phyloP scores from a whole-genome alignment of 768 basidiomycete species.

The Xerocomellus intermedius region DNA sequence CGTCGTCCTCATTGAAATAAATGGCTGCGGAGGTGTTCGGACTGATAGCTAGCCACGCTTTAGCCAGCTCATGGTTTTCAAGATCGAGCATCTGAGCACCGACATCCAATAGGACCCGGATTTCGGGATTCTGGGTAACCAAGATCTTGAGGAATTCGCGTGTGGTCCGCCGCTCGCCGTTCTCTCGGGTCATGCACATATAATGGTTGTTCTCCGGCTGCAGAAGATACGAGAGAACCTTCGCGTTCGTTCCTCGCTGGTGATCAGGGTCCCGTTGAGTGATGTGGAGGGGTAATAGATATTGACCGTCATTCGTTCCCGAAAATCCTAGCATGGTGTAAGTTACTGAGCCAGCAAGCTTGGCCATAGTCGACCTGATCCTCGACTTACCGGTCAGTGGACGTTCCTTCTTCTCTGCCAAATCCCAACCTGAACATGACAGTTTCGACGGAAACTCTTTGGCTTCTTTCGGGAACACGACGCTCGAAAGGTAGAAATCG shows the following conservation, averaged over 20 bases:
- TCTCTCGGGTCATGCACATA: conserved; percentile 7
- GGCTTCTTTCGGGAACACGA: conserved; percentile 39
- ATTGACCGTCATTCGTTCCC: conserved; percentile 40
- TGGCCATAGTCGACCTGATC: background rate
- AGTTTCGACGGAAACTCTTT: conserved; percentile 38
- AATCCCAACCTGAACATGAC: conserved; percentile 38
- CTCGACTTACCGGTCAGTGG: conserved; percentile 15
- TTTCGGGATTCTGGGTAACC: conserved; percentile 34
- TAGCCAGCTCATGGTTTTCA: conserved; percentile 40
- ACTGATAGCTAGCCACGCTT: conserved; percentile 38
- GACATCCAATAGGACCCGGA: conserved; percentile 52
- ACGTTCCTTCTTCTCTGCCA: conserved; percentile 27
- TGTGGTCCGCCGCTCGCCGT: conserved; percentile 18
- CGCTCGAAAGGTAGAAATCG: conserved; percentile 36
- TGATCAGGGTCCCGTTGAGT: conserved; percentile 27
- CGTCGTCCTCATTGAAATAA: conserved; percentile 35
- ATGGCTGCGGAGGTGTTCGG: conserved; percentile 26
- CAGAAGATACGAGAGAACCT: conserved; percentile 31
- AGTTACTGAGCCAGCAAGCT: background rate
- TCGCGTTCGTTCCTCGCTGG: conserved; percentile 46
- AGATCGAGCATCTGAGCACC: conserved; percentile 58
- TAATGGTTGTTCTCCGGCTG: conserved; percentile 23
- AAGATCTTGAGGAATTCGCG: conserved; percentile 29
- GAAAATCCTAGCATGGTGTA: conserved; percentile 32
- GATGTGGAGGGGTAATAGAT: conserved; percentile 38